Conservation (phyloP, 306 rosid genomes). For the Prosopis cineraria region DNA sequence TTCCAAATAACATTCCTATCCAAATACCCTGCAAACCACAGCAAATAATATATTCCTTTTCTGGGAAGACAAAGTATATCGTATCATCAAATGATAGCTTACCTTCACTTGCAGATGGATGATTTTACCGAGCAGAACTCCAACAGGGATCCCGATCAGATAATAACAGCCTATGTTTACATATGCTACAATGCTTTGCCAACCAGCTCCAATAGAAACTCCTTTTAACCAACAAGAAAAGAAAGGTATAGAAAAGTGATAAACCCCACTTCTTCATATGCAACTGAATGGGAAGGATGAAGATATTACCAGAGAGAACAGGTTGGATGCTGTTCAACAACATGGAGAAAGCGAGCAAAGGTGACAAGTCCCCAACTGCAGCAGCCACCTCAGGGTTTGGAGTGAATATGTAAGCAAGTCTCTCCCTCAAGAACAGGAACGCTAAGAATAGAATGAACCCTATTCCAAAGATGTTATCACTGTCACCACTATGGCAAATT, state of each 20-base stretch:
- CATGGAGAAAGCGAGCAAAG: constrained; percentile 47
- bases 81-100: background rate
- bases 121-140: constrained; percentile 38
- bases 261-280: background rate
- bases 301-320: constrained; percentile 49
- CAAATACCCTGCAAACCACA: constrained; percentile 49
- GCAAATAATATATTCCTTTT: background rate
- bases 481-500: constrained; percentile 35
- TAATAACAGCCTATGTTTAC: constrained; percentile 54
- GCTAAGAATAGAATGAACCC: constrained; percentile 39
- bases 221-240: constrained; percentile 29
- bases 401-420: constrained; percentile 46
- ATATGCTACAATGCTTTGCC: constrained; percentile 52
- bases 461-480: constrained; percentile 35
- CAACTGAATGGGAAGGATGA: background rate
- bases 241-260: background rate
- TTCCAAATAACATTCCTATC: constrained; percentile 57
- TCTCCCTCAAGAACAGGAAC: constrained; percentile 37
- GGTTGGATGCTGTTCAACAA: constrained; percentile 53
- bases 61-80: background rate
- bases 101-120: constrained; percentile 39
- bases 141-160: constrained; percentile 49
- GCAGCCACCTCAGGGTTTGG: constrained; percentile 29
- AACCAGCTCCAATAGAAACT: constrained; percentile 60
- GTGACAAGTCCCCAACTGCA: constrained; percentile 45